Base-by-base conservation (phyloP, 164 flowering plant species). In the Magnolia officinalis region DNA sequence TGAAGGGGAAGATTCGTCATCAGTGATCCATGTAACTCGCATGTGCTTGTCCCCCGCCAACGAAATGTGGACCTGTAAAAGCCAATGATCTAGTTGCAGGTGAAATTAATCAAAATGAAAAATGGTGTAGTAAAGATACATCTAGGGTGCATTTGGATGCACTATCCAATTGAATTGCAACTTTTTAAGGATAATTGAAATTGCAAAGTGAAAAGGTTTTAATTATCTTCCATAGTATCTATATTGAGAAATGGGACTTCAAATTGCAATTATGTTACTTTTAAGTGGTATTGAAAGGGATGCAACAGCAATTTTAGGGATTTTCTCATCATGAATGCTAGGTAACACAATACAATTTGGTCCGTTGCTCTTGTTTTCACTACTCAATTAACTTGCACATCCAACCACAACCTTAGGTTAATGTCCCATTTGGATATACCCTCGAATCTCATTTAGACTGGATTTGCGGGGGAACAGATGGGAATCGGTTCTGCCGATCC, bases 11-110 rank as follows among this genome's bases (percentile, higher is more conserved):
- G 83, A 85, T 55, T 80, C 72, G 77, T 84, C 90, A 74, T 78
- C 80, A 18, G 96, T 92, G 64, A 90, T 70, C 99, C 99, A 93
- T 65, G 97, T 70, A 51, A 95, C 77, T 26, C 94, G 86, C 90
- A 93, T 91, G 76, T 88, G 90, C 50, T 86, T 87, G 26, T 92
- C 88, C 37, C 96, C 96, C 1, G 95, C 97, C 86, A 95, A 82
- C 63, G 99, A 95, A 51, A 92, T 87, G 80, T 95, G 99, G 64
- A 95, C 97, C 99, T 95, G 86, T 74, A 89, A 76, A 55, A 73
- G 14, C 8, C 24, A 55, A 72, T 75, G 31, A 51, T 70, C 63
- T 8, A 50, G 51, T 31, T 45, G 52, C 11, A n/a, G 52, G 26
- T 65, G 29, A 63, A 67, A 69, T 19, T 16, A 52, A 73, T 21